phyloP scores from a whole-genome alignment of 495 filamentous ascomycete species.

The Penicillium angulare region DNA sequence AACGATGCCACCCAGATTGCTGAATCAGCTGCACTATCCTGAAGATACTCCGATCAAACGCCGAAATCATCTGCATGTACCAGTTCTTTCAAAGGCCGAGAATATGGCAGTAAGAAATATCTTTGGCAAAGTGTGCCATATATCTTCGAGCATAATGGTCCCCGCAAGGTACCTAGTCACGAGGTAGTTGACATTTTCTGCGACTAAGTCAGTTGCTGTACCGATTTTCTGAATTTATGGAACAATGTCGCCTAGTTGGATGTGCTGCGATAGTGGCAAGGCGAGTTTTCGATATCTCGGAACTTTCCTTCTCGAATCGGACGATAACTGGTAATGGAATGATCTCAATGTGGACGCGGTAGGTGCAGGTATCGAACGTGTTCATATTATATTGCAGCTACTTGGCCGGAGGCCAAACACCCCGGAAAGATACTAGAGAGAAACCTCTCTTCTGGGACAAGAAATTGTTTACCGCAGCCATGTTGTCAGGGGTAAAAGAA shows the following conservation, averaged over 20 bases:
- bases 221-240: slow-evolving; percentile 1
- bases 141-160: neutral
- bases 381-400: neutral
- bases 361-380: slow-evolving; percentile 5
- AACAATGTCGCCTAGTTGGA: slow-evolving; percentile 3
- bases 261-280: slow-evolving; percentile 3
- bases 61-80: neutral
- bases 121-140: neutral
- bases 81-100: slow-evolving; percentile 1
- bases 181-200: slow-evolving; percentile 1
- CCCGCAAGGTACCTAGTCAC: slow-evolving; percentile 1
- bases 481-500: neutral
- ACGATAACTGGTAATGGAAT: neutral
- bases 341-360: neutral
- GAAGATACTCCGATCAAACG: too few relatives aligned
- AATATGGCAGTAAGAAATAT: neutral
- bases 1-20: too few relatives aligned
- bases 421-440: slow-evolving; percentile 1
- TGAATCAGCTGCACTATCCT: too few relatives aligned
- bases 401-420: neutral
- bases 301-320: neutral
- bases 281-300: neutral
- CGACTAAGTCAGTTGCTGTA: neutral
- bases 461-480: neutral
- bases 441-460: neutral